Evolutionary conservation across 169 alveolate genomes (phyloP), one percentile per base, ranked within the genome.

Genomic region (Plasmodium malariae): DNA sequence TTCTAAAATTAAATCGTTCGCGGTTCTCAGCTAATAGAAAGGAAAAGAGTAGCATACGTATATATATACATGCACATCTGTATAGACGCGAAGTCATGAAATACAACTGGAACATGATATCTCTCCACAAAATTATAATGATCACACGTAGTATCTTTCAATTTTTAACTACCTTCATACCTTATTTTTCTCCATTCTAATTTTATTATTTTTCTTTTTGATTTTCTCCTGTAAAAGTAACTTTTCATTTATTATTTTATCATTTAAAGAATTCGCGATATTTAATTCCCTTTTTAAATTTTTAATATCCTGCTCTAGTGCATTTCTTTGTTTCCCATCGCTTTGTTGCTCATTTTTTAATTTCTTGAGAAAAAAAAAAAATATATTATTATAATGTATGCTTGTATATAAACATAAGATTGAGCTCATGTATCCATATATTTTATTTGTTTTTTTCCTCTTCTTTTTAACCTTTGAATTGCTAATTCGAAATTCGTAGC

Each of bases 231-330:
- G 65, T 37, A 78, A 36, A 12, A 34, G 67, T 21, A 54, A 28
- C 36, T 78, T 43, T 40, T 78, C 89, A 55, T 62, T 28, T n/a
- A 62, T 78, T 63, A 78, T 78, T 78, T 78, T 78, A 5, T 62
- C 78, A 37, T 78, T 78, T 54, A 65, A 19, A 17, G 69, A 43
- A 30, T 62, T 78, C 37, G 55, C 71, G 21, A 63, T n/a, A 55
- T 78, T 78, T 51, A 78, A 65, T 78, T 78, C 89, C 17, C 55
- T 78, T 57, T 62, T 78, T 32, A 78, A 37, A 48, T 62, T 62
- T 55, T 63, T 78, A 28, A 78, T 78, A 62, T 78, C 89, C 21
- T 48, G 21, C 9, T 48, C 89, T 21, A 78, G 67, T n/a, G 63
- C 55, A 62, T 34, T 40, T 24, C 43, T 43, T 19, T 36, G 55